These are phyloP conservation scores for Cucumis sativus DNA, from an alignment of 306 rosid species.

Conservation along the genomic window Cucumber_9930_V3 NC_026657.2:28245501-28246000, in stretches of 20 bases:
- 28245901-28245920: neutral
- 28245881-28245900: no score
- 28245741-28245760: neutral
- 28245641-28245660: neutral
- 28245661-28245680: neutral
- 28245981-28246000: no score
- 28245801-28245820: neutral
- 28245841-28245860: neutral
- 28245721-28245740: neutral
- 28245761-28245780: neutral
- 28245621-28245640: neutral
- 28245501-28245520: constrained; percentile 10
- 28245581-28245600: neutral
- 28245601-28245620: constrained; percentile 3
- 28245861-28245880: no score
- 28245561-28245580: neutral
- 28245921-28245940: neutral
- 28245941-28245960: neutral
- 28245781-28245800: neutral
- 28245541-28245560: neutral
- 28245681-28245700: neutral
- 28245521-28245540: neutral
- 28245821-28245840: neutral
- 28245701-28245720: neutral
- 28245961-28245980: neutral